Percentiles rank a stretch among this genome's conserved stretches.
phyloP scores from a whole-genome alignment of 2,329 filamentous ascomycete species.

The Fusarium secorum region DNA sequence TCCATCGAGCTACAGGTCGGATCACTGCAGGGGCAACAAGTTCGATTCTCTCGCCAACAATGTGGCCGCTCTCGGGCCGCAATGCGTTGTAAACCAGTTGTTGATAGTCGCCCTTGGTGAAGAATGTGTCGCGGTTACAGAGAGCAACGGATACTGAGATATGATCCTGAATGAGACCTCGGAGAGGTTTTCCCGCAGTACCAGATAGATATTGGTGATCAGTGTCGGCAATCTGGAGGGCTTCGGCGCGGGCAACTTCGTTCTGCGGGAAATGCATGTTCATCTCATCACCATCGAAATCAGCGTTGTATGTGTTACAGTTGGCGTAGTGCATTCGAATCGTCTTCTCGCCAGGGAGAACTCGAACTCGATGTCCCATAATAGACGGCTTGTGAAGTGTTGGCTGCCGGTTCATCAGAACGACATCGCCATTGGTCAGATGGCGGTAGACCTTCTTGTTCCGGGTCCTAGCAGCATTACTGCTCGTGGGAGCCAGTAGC shows the following conservation, averaged over 20 bases:
- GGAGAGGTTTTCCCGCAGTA: conserved; percentile 89
- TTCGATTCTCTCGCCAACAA: conserved; percentile 80
- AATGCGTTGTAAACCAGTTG: conserved; percentile 92
- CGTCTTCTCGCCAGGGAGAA: conserved; percentile 92
- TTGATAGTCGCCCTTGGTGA: conserved; percentile 86
- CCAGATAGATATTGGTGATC: conserved; percentile 97
- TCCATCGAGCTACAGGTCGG: conserved; percentile 86
- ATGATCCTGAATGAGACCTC: conserved; percentile 98
- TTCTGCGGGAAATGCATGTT: conserved; percentile 99
- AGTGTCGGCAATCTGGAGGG: conserved; percentile 91
- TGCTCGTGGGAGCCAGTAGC: conserved; percentile 83
- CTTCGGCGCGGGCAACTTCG: conserved; percentile 91
- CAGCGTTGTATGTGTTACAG: conserved; percentile 98
- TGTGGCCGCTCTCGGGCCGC: conserved; percentile 89
- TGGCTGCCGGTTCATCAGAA: conserved; percentile 98
- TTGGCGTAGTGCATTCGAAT: conserved; percentile 99
- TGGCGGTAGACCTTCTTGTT: conserved; percentile 98
- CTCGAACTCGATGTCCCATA: conserved; percentile 94
- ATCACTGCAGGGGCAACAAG: conserved; percentile 82
- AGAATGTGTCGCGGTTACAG: conserved; percentile 91
- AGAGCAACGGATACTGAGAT: conserved; percentile 93
- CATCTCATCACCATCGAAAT: conserved; percentile 99
- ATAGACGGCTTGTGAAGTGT: conserved; percentile 99
- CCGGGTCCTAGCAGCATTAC: conserved; percentile 74
- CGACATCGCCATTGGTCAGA: conserved; percentile 94